Percentiles rank a stretch among this genome's conserved stretches.
Evolutionary conservation across 805 yeast genomes (phyloP).

Genomic region (Naumovozyma dairenensis): DNA sequence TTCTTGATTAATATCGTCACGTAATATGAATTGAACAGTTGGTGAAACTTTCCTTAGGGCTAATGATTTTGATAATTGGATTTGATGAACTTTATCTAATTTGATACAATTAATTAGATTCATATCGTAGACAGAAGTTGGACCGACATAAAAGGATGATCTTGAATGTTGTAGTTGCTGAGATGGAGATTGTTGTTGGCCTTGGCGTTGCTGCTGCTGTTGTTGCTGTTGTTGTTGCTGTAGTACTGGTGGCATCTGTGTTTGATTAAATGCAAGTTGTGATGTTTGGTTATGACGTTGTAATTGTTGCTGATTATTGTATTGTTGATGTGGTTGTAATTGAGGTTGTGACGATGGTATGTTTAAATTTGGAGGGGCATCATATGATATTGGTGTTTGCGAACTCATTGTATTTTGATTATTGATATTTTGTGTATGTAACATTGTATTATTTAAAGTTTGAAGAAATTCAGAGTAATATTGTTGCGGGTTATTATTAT

Average conservation of each 20-base stretch:
- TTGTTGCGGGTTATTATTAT: conserved; percentile 8
- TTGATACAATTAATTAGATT: conserved; percentile 55
- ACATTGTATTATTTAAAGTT: conserved; percentile 11
- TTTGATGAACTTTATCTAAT: conserved; percentile 68
- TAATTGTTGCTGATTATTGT: conserved; percentile 1
- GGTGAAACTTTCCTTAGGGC: conserved; percentile 73
- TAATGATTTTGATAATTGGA: conserved; percentile 55
- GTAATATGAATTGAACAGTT: conserved; percentile 62
- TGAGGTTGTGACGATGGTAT: background rate
- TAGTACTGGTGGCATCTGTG: too few relatives aligned
- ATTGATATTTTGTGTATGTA: background rate
- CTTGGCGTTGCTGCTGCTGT: conserved; percentile 6
- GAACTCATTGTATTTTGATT: background rate
- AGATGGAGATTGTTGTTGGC: conserved; percentile 6
- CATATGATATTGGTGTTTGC: too few relatives aligned
- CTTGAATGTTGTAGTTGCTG: conserved; percentile 63
- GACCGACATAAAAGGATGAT: conserved; percentile 81
- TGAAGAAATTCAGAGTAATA: conserved; percentile 22
- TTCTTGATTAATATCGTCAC: conserved; percentile 71
- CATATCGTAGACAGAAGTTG: conserved; percentile 76
- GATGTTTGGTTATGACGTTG: conserved; percentile 1
- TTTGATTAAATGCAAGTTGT: too few relatives aligned
- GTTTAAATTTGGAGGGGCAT: background rate
- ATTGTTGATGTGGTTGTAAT: background rate
- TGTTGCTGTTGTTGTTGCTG: conserved; percentile 1